These are phyloP conservation scores for Ceratobasidium sp. DNA, from an alignment of 1,284 basidiomycete genomes.

Conservation along the genomic window DNA sequence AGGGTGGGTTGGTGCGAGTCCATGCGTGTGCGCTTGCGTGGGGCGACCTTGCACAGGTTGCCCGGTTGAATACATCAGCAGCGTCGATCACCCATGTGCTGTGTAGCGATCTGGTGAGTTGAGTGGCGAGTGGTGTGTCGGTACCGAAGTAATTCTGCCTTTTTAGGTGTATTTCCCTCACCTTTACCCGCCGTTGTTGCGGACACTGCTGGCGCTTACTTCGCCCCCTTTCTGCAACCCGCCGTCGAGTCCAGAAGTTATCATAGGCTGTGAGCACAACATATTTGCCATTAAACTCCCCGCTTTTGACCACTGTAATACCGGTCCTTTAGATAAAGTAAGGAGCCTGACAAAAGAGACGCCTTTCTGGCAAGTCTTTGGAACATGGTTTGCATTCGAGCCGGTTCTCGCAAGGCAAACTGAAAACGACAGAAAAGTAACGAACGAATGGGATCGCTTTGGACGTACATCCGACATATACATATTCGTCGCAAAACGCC, in stretches of 20 bases:
- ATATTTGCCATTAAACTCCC: not conserved
- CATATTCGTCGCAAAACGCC: slow-evolving; percentile 68
- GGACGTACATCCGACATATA: slow-evolving; percentile 61
- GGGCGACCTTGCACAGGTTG: slow-evolving; percentile 62
- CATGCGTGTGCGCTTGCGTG: slow-evolving; percentile 61
- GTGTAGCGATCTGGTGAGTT: slow-evolving; percentile 77
- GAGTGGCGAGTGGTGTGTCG: slow-evolving; percentile 11
- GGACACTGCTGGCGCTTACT: slow-evolving; percentile 73
- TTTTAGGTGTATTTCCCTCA: slow-evolving; percentile 78
- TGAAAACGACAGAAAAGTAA: not conserved
- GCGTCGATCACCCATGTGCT: slow-evolving; percentile 67
- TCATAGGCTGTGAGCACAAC: slow-evolving; percentile 30
- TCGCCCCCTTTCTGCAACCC: slow-evolving; percentile 58
- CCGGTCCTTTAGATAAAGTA: slow-evolving; percentile 66
- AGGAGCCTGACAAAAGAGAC: slow-evolving; percentile 80
- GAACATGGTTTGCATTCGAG: slow-evolving; percentile 79
- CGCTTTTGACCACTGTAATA: not conserved
- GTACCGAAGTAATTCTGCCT: not conserved
- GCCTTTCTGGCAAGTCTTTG: slow-evolving; percentile 83
- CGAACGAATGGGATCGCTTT: slow-evolving; percentile 28
- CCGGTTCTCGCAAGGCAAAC: slow-evolving; percentile 63
- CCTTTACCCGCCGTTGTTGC: slow-evolving; percentile 73
- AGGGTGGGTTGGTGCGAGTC: not conserved
- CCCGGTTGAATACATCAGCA: slow-evolving; percentile 53
- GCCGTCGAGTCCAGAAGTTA: slow-evolving; percentile 34